Evolutionary conservation across 2,329 filamentous ascomycete species (phyloP), one percentile per base, ranked within the genome.

Genomic region (Apiospora kogelbergensis): DNA sequence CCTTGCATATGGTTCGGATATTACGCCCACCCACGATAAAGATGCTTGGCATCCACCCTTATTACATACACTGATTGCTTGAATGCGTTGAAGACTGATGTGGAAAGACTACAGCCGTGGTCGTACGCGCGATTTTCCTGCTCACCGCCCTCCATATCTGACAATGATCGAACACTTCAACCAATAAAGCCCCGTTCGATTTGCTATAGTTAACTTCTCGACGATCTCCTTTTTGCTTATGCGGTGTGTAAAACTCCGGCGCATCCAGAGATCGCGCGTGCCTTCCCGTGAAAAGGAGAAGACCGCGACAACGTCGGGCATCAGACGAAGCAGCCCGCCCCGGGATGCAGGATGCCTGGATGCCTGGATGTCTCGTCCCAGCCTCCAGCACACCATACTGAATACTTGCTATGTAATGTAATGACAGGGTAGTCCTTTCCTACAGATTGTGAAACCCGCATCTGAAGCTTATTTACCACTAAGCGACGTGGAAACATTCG

Each of bases 1-100:
- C 63, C 63, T 65, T 65, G 63, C 63, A 65, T 65, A 45, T 30
- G 40, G 41, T 45, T 65, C 63, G 63, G 63, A 65, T 65, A 45
- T 65, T 65, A 45, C 63, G 44, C 40, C 41, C 63, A 26, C 63
- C 20, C 17, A 11, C n/a, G 63, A 20, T 45, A 65, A 30, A 30
- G n/a, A 45, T 33, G 30, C 63, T 65, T 42, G 63, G 41, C 63
- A 65, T 33, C 30, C 63, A 45, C 63, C 63, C 30, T 33, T 45
- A 45, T 45, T 45, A 37, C 53, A 17, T 57, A 60, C 53, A 60
- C 30, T 37, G 53, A 60, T 60, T n/a, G 20, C 10, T 37, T 20
- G n/a, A 37, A 60, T 60, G 53, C 30, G 30, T 60, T n/a, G 30
- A 37, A 60, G 53, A 37, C 17, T 60, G 53, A 60, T 60, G 30